Base-by-base conservation (phyloP, 179 eudicot genomes). In the Drosera spatulata region DNA sequence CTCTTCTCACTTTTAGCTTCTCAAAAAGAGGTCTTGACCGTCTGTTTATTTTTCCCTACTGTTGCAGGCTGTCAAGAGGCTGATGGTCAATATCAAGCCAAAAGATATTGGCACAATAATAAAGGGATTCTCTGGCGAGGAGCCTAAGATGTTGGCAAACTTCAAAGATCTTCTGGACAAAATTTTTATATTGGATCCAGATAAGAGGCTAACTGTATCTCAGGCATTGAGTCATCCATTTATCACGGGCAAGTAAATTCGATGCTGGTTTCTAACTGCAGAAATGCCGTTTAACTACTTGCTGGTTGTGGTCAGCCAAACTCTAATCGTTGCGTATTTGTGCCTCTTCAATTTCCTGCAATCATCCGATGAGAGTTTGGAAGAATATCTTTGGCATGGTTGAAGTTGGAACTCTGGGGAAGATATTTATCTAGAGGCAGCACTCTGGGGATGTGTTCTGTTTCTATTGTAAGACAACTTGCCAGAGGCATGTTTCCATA, bases 221-320 rank as follows among this genome's bases (percentile, higher is more conserved):
- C 99, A 90, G 64, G 88, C 99, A 53, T 73, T 94, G 78, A 77
- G 75, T 72, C 99, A 94, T 73, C 94, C 99, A 65, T 94, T 94
- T 83, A 89, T 94, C 79, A 94, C 96, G 76, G 99, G 99, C 99
- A 94, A 94, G 99, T 94, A 95, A 94, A 75, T 68, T 76, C 61
- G 91, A 79, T 89, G 97, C 93, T 84, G 95, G 76, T 75, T 51
- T 79, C 91, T 88, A 96, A 84, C 86, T 75, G 81, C 83, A 77
- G 84, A 81, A 79, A 77, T 75, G 89, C 83, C 78, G 85, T 85
- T 74, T 86, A 67, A 75, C 74, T 84, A 71, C 64, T 66, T 77
- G 78, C 78, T 63, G 64, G 71, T 80, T 84, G 58, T 73, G 53
- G 68, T 72, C 86, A 73, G 64, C 37, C 55, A 51, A 74, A 75